phyloP scores from a whole-genome alignment of 169 alveolate genomes.

The Perkinsus chesapeaki region DNA sequence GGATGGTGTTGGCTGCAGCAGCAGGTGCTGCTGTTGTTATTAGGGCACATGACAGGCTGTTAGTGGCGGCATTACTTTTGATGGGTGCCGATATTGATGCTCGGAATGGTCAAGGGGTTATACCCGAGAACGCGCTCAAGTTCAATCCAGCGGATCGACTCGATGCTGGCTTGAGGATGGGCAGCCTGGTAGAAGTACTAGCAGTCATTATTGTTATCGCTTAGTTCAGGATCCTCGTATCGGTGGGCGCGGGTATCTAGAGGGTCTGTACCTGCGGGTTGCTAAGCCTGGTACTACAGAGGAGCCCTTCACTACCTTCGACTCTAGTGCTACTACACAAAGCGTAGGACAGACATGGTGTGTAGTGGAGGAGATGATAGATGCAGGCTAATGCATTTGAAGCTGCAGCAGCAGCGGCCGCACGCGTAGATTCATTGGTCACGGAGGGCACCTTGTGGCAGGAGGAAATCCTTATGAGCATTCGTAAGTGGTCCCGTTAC shows the following conservation, averaged over 20 bases:
- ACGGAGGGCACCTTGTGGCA: not conserved
- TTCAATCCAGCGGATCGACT: not conserved
- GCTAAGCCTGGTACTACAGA: not conserved
- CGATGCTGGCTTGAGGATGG: not conserved
- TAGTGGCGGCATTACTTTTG: not conserved
- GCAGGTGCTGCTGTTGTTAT: too few relatives aligned
- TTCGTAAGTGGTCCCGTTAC: too few relatives aligned
- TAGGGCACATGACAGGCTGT: not conserved
- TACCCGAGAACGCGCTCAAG: not conserved
- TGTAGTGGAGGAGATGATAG: not conserved
- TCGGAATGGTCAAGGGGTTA: not conserved
- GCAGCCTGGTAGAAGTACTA: not conserved
- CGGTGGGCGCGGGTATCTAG: not conserved
- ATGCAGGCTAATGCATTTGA: not conserved
- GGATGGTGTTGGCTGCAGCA: not conserved
- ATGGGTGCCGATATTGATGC: not conserved
- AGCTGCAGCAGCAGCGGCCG: not conserved
- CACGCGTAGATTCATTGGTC: not conserved
- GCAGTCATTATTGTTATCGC: not conserved
- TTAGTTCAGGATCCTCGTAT: not conserved
- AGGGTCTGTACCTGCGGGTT: not conserved
- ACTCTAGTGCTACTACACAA: not conserved
- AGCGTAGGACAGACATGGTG: not conserved
- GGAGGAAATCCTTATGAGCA: not conserved
- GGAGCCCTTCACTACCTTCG: not conserved